These are phyloP conservation scores for Rhododendron simsii DNA, from an alignment of 148 eudicot species.

Conservation along the genomic window DNA sequence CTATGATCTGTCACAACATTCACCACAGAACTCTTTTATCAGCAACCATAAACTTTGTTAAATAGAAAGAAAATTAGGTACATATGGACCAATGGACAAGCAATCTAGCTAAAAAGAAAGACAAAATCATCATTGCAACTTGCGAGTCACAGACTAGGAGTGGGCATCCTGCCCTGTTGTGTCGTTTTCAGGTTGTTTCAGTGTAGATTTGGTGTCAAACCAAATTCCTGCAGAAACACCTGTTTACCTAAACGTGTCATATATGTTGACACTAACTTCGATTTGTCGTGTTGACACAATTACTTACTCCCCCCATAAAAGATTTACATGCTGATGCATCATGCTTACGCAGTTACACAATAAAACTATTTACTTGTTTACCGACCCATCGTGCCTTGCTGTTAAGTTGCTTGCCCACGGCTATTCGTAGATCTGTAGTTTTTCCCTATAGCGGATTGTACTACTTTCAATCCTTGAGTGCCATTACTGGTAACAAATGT, in stretches of 20 bases:
- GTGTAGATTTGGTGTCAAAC: not conserved
- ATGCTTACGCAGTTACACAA: not conserved
- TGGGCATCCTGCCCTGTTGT: not conserved
- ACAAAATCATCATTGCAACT: not conserved
- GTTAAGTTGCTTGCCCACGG: too few relatives aligned
- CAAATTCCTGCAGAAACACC: not conserved
- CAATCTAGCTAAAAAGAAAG: not conserved
- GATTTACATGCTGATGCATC: not conserved
- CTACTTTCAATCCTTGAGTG: too few relatives aligned
- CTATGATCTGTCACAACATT: constrained; percentile 57
- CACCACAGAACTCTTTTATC: not conserved
- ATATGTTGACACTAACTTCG: not conserved
- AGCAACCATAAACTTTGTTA: not conserved
- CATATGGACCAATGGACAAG: not conserved
- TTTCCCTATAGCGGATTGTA: too few relatives aligned
- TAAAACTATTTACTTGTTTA: not conserved
- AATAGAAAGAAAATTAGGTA: not conserved
- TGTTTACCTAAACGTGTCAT: not conserved
- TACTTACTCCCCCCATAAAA: not conserved
- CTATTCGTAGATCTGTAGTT: too few relatives aligned
- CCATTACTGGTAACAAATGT: not conserved
- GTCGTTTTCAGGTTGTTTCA: not conserved
- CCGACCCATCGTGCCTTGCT: too few relatives aligned
- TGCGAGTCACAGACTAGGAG: not conserved
- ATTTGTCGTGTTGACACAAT: not conserved